Evolutionary conservation across 2,329 filamentous ascomycete species (phyloP), one percentile per base, ranked within the genome.

Genomic region (Chrysosporium queenslandicum): DNA sequence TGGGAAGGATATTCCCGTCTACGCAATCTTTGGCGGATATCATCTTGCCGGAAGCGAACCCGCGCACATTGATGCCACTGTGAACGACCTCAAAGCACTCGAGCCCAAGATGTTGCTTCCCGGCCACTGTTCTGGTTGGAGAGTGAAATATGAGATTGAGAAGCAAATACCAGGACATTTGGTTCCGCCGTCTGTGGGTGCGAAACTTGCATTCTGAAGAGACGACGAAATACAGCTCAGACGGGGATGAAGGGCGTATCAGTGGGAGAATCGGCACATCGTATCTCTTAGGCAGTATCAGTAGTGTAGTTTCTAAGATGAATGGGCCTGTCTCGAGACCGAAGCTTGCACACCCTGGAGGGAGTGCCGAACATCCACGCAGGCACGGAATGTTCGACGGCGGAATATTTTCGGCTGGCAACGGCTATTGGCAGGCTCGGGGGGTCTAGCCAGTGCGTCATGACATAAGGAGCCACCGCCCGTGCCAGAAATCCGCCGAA

Each of bases 121-220:
- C 0, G 77, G 77, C 0, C 77, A 80, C 60, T 79, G 76, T 57
- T 74, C 76, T 0, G 77, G 77, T 4, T 80, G 76, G 76, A 67
- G 75, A 55, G 76, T 74, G 32, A 78, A 78, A 60, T 73, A 73
- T 56, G 68, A 69, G 40, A 76, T 78, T 55, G 74, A 78, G 61
- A 73, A 69, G 54, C 64, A 68, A 34, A 75, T 78, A 70, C 73
- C 74, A 0, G 75, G 75, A 2, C 64, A 65, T 2, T 58, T 78
- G 54, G 74, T 74, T 6, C 76, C 76, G 25, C 72, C 71, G 20
- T 75, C 75, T 11, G 75, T 76, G 12, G 76, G 76, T 2, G 71
- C 70, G 18, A 74, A 60, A 43, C 67, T 70, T 46, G 55, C 52
- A 6, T 68, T 72, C 49, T 72, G 29, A 46, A 32, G 1, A 18